Base-by-base conservation (phyloP, 2,329 filamentous ascomycete genomes). In the Alternaria brassicae region DNA sequence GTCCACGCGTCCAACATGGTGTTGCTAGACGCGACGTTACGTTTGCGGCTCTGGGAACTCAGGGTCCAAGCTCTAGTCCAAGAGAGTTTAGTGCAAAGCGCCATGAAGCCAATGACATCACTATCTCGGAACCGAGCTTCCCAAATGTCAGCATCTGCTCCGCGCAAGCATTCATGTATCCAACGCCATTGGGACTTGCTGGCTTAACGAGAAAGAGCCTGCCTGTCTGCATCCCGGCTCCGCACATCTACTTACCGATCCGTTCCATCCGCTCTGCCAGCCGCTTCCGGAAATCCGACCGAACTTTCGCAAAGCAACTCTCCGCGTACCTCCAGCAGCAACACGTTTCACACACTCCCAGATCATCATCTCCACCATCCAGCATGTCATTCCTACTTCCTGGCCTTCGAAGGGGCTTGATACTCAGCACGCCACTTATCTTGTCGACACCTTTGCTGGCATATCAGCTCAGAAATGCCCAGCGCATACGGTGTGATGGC, bases 371-470 rank as follows among this genome's bases (percentile, higher is more conserved):
- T 15, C 15, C 40, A 32, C 45, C 47, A 8, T 6, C 25, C 21
- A 72, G 58, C 36, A 81, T 81, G 79, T 70, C 79, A 1, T 78
- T 76, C 63, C 59, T 78, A 36, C 67, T 79, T 44, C 75, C 80
- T 51, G 75, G 77, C 40, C 75, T 79, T 27, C 75, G 76, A 49
- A 71, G 79, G 60, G 70, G 76, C 61, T 69, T 78, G 58, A 62
- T 76, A 53, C 66, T 76, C 36, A 67, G 74, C 48, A 74, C 79
- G 36, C 77, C 77, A 36, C 62, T 79, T 51, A 63, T 78, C 37
- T 64, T 79, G 49, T 66, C 68, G 37, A 66, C 74, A 6, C 74
- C 73, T 27, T 66, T 73, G 44, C 73, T 79, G 15, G 56, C 71
- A 19, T 67, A 72, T 19, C 70, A 70, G 17, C 68, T 63, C 45